Evolutionary conservation across 768 basidiomycete genomes (phyloP).

Genomic region (Tulasnella sp.): DNA sequence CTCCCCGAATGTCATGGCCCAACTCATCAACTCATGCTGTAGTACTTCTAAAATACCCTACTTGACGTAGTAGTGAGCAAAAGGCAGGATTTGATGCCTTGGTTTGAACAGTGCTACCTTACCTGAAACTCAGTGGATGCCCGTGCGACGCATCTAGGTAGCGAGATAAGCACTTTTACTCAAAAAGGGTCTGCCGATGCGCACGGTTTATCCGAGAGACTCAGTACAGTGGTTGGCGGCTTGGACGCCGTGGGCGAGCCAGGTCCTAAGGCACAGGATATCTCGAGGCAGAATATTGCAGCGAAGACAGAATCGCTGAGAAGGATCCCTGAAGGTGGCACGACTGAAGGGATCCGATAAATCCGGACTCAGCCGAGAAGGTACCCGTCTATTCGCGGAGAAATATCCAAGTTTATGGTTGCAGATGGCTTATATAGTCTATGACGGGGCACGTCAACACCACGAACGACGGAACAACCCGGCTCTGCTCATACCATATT

Average conservation of each 20-base stretch:
- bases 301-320: neutral
- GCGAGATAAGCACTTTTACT: neutral
- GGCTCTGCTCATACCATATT: neutral
- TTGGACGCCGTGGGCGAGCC: too few relatives aligned
- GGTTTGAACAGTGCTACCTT: too few relatives aligned
- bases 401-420: neutral
- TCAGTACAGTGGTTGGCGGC: too few relatives aligned
- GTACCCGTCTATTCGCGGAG: neutral
- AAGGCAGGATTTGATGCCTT: neutral
- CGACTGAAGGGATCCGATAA: neutral
- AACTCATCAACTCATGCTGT: neutral
- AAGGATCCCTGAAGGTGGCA: too few relatives aligned
- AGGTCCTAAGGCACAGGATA: too few relatives aligned
- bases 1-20: neutral
- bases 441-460: neutral
- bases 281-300: neutral
- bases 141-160: neutral
- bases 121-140: neutral
- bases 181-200: neutral
- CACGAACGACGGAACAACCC: neutral
- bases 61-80: neutral
- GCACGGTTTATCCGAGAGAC: neutral
- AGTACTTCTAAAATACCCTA: neutral
- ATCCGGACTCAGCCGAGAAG: neutral
- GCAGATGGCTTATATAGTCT: neutral